A percentile compares a stretch with the other conserved stretches of the same genome.
Conservation (phyloP, 257 asterid genomes). For the Solanum rostratum region DNA sequence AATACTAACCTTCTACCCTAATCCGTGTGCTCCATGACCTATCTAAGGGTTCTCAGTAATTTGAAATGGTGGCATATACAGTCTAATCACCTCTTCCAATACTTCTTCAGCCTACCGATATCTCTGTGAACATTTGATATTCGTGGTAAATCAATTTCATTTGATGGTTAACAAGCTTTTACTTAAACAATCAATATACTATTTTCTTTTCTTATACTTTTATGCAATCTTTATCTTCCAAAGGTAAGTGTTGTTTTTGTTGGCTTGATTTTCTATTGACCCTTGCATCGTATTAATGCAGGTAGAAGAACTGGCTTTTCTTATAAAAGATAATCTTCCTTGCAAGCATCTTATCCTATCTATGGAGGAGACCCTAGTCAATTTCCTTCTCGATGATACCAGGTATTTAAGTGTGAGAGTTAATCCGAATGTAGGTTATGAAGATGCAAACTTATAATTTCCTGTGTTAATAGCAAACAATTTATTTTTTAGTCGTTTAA, state of each 20-base stretch:
- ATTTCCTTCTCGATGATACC: slow-evolving; percentile 56
- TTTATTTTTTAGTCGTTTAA: background rate
- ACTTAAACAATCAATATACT: background rate
- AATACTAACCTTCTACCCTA: background rate
- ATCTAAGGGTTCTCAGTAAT: background rate
- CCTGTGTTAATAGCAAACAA: background rate
- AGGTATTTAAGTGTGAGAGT: slow-evolving; percentile 27
- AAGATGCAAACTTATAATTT: background rate
- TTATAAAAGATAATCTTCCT: slow-evolving; percentile 66
- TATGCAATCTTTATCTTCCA: background rate
- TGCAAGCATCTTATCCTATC: slow-evolving; percentile 84
- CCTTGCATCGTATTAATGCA: slow-evolving; percentile 10
- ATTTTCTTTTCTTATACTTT: background rate
- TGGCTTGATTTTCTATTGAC: background rate
- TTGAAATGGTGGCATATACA: background rate
- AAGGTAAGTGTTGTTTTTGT: background rate
- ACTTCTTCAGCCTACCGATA: background rate
- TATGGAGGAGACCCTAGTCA: slow-evolving; percentile 57
- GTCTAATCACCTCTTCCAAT: background rate
- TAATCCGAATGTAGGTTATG: background rate
- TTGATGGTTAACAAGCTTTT: background rate
- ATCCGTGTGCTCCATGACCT: background rate
- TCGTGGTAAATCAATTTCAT: background rate
- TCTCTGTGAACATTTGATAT: background rate
- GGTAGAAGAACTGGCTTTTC: slow-evolving; percentile 93